Conservation (phyloP, 2,329 filamentous ascomycete species). For the Epichloe amarillans region DNA sequence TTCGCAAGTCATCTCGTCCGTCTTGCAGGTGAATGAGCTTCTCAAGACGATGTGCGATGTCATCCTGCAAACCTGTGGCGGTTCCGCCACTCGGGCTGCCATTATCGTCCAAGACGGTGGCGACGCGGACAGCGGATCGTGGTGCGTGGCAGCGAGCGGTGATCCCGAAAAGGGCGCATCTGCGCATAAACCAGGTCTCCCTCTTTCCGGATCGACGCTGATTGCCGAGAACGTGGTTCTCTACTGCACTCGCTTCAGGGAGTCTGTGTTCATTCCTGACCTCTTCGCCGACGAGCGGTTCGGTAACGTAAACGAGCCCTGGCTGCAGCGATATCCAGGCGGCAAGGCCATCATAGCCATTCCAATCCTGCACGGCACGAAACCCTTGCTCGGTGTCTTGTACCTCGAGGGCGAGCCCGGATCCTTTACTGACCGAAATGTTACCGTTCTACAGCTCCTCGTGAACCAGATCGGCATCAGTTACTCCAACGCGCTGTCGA, state of each 20-base stretch:
- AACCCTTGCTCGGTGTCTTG: constrained; percentile 57
- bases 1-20: constrained; percentile 68
- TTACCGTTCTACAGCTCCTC: constrained; percentile 53
- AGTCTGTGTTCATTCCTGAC: constrained; percentile 62
- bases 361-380: constrained; percentile 60
- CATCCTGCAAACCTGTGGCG: constrained; percentile 63
- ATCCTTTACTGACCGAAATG: constrained; percentile 62
- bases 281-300: constrained; percentile 65
- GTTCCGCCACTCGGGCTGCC: constrained; percentile 55
- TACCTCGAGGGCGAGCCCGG: constrained; percentile 65
- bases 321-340: constrained; percentile 53
- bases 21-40: constrained; percentile 60
- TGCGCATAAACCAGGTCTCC: constrained; percentile 51
- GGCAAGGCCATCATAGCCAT: constrained; percentile 70
- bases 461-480: constrained; percentile 69
- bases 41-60: constrained; percentile 73
- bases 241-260: constrained; percentile 64
- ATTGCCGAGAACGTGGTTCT: constrained; percentile 67
- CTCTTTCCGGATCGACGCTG: constrained; percentile 50
- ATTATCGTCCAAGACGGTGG: constrained; percentile 62
- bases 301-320: constrained; percentile 57
- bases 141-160: constrained; percentile 63
- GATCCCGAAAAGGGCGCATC: constrained; percentile 56
- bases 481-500: constrained; percentile 53
- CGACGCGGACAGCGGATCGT: constrained; percentile 35